Evolutionary conservation across 2,329 filamentous ascomycete genomes (phyloP), one percentile per base, ranked within the genome.

Genomic region (Xylaria sp.): DNA sequence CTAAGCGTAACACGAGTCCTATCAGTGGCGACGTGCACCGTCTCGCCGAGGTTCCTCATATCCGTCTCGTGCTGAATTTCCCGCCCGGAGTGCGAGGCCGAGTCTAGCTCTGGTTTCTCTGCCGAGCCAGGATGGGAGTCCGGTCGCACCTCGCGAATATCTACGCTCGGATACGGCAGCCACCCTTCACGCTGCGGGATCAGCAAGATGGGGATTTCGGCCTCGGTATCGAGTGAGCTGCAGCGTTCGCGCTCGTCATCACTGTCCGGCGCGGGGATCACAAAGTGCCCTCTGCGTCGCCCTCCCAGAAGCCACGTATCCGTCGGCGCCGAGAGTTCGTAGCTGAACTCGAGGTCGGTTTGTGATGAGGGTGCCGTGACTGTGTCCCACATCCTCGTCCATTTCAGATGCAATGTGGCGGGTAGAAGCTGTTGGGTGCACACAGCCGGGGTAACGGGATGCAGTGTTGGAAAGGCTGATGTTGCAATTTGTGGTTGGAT

Each of bases 221-320:
- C 81, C 68, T 86, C 83, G 0, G 80, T 82, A 15, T 80, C 76
- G 2, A 79, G 74, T 6, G 79, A 80, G 7, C 79, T 80, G 27
- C 75, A 73, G 19, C 75, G 64, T 4, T 49, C 48, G 15, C 33
- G 21, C 47, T 61, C 65, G 0, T 61, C 66, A 4, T 54, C 63
- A 4, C 62, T 60, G 9, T 64, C 62, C 3, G 70, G 62, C 3
- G 74, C 75, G 0, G 85, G 82, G 29, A 89, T 86, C 6, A 83
- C 83, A 70, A 97, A 96, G 71, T 92, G 90, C 0, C 90, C 91
- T 66, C 91, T 90, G 49, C 91, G 85, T 43, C 90, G 87, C 0
- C 93, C 94, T 21, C 92, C 93, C 3, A 98, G 80, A 1, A 97
- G 85, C 94, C 94, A 98, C 0, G 86, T 83, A 38, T 94, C 92